Evolutionary conservation across 2,329 filamentous ascomycete genomes (phyloP).

Genomic region (Curvularia spicifera): DNA sequence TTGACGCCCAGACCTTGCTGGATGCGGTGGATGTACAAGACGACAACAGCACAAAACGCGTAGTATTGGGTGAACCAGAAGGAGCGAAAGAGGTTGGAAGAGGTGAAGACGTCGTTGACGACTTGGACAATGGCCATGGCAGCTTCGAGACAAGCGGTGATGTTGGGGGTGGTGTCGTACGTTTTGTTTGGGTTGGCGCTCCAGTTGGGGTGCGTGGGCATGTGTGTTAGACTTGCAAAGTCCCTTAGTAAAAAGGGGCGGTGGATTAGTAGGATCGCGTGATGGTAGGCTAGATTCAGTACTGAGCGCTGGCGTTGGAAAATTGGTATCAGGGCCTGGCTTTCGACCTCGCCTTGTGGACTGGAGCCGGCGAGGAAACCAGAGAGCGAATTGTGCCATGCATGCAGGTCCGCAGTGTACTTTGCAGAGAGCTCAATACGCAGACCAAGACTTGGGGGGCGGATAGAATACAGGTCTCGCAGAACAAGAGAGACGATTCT

Average conservation of each 20-base stretch:
- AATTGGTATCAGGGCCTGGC: slow-evolving; percentile 55
- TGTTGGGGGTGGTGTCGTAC: slow-evolving; percentile 39
- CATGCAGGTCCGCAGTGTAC: slow-evolving; percentile 52
- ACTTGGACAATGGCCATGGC: slow-evolving; percentile 56
- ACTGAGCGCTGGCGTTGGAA: slow-evolving; percentile 62
- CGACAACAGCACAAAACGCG: slow-evolving; percentile 61
- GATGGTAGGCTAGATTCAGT: slow-evolving; percentile 61
- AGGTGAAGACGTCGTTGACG: slow-evolving; percentile 52
- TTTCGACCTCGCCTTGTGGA: slow-evolving; percentile 45
- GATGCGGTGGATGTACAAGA: slow-evolving; percentile 63
- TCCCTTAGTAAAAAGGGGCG: slow-evolving; percentile 60
- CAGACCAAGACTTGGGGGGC: slow-evolving; percentile 39
- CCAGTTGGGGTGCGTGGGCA: slow-evolving; percentile 32
- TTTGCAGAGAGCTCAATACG: slow-evolving; percentile 51
- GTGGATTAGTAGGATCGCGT: slow-evolving; percentile 63
- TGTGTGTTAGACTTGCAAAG: slow-evolving; percentile 46
- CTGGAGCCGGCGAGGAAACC: slow-evolving; percentile 53
- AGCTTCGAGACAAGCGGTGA: slow-evolving; percentile 57
- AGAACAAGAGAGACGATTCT: slow-evolving; percentile 55
- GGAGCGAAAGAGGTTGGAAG: slow-evolving; percentile 54
- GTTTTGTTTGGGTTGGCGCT: slow-evolving; percentile 11
- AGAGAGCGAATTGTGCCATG: slow-evolving; percentile 57
- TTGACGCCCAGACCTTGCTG: slow-evolving; percentile 55
- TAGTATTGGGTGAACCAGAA: slow-evolving; percentile 63
- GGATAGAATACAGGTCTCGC: slow-evolving; percentile 54